These are phyloP conservation scores for Penicillium paxilli DNA, from an alignment of 495 filamentous ascomycete species.

Conservation along the genomic window DNA sequence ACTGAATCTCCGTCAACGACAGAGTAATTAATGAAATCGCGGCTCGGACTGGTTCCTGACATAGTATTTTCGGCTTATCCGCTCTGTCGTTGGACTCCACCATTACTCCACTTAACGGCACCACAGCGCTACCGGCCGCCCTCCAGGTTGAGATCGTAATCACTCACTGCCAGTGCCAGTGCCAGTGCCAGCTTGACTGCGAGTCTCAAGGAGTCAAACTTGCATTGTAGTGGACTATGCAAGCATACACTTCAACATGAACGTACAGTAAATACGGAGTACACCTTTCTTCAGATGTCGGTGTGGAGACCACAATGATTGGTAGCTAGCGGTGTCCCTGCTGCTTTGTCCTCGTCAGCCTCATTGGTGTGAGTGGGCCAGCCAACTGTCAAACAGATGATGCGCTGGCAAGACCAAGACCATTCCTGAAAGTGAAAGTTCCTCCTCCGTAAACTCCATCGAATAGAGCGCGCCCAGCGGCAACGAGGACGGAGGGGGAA, in stretches of 20 bases:
- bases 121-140: constrained; percentile 1
- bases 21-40: background rate
- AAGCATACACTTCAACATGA: too few relatives aligned
- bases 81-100: background rate
- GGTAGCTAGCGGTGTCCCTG: background rate
- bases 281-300: constrained; percentile 2
- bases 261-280: too few relatives aligned
- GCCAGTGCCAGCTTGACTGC: too few relatives aligned
- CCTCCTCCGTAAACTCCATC: constrained; percentile 7
- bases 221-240: too few relatives aligned
- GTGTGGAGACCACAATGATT: constrained; percentile 5
- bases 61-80: background rate
- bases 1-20: too few relatives aligned
- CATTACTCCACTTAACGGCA: constrained; percentile 3
- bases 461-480: constrained; percentile 4
- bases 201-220: too few relatives aligned
- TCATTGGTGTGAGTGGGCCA: constrained; percentile 13
- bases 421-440: background rate
- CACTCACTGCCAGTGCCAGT: background rate
- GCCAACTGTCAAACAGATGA: constrained; percentile 24
- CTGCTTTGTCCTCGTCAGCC: background rate
- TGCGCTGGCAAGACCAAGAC: constrained; percentile 21
- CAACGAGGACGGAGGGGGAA: background rate
- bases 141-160: constrained; percentile 2
- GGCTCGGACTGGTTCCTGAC: background rate